Percentiles rank a stretch among this genome's conserved stretches.
Evolutionary conservation across 495 filamentous ascomycete genomes (phyloP).

Genomic region (Penicillium psychrofluorescens): DNA sequence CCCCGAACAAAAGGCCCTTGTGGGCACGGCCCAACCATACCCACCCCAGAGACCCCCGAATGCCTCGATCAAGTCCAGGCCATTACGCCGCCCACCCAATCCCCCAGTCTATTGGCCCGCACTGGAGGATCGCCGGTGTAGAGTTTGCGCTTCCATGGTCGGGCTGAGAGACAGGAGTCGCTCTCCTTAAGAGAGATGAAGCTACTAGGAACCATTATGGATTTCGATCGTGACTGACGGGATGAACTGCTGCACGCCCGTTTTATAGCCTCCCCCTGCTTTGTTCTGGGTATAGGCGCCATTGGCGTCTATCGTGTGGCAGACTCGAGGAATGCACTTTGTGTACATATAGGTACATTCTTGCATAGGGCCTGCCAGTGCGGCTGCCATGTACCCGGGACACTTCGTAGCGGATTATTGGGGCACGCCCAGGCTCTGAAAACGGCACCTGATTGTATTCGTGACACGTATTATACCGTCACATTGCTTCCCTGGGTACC

Average conservation of each 20-base stretch:
- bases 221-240: no score
- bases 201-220: no score
- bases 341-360: no score
- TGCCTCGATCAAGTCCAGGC: conserved; percentile 19
- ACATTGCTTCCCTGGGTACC: conserved; percentile 8
- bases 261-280: no score
- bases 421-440: conserved; percentile 23
- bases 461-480: conserved; percentile 5
- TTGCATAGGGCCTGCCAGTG: no score
- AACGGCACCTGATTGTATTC: conserved; percentile 11
- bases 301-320: no score
- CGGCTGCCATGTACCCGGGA: no score
- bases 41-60: not conserved
- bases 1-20: conserved; percentile 10
- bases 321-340: no score
- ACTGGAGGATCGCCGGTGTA: conserved; percentile 21
- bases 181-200: not conserved
- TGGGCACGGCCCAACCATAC: conserved; percentile 25
- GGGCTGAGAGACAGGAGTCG: not conserved
- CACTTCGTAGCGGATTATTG: not conserved
- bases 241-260: no score
- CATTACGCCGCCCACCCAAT: conserved; percentile 16
- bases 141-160: conserved; percentile 17
- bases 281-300: no score
- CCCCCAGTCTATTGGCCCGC: conserved; percentile 16